Conservation (phyloP, 2,329 filamentous ascomycete genomes). For the Colletotrichum tanaceti region DNA sequence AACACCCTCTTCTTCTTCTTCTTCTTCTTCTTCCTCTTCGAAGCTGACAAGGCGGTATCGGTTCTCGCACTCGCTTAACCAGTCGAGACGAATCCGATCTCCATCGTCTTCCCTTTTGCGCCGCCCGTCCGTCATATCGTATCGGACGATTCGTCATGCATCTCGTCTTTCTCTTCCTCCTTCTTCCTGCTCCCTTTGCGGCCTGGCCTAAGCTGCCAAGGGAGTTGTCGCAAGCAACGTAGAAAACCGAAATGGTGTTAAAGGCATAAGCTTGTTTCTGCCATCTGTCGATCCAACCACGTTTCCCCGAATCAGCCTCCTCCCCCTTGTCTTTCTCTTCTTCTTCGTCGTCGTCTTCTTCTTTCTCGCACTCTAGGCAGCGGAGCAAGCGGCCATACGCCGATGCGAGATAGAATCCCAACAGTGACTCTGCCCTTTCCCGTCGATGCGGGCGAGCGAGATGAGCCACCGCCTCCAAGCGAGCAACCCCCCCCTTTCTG, state of each 20-base stretch:
- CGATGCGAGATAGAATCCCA: background rate
- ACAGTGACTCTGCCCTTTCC: constrained; percentile 1
- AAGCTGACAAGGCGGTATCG: constrained; percentile 8
- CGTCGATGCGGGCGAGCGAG: constrained; percentile 2
- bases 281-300: constrained; percentile 3
- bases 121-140: background rate
- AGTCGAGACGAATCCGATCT: constrained; percentile 20
- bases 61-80: constrained; percentile 37
- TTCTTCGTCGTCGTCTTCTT: background rate
- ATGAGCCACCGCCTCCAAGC: background rate
- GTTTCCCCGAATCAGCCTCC: background rate
- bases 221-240: background rate
- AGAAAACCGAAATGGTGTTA: background rate
- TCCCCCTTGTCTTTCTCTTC: background rate
- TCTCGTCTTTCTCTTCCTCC: background rate
- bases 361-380: background rate
- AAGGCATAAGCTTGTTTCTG: background rate
- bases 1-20: constrained; percentile 3
- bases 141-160: background rate
- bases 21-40: constrained; percentile 5
- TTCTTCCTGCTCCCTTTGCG: background rate
- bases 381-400: background rate
- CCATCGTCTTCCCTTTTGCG: background rate
- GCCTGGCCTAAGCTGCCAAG: background rate
- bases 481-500: background rate